These are phyloP conservation scores for Sophora flavescens DNA, from an alignment of 306 rosid species.

Conservation along the genomic window DNA sequence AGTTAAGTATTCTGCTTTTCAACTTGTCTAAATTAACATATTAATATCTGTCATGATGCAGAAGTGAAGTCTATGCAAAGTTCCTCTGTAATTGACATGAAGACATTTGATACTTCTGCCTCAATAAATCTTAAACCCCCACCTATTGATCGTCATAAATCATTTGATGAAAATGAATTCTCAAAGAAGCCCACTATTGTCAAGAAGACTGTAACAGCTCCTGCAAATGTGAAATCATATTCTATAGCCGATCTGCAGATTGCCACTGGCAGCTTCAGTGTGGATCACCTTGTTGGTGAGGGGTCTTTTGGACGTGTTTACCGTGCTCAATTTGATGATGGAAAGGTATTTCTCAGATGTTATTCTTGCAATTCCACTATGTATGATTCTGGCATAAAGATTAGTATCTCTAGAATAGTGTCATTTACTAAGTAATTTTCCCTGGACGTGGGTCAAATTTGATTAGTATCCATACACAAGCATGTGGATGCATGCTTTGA, in stretches of 20 bases:
- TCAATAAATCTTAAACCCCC: constrained; percentile 89
- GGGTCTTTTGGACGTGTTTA: constrained; percentile 96
- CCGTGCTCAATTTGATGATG: constrained; percentile 85
- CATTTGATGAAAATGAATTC: constrained; percentile 79
- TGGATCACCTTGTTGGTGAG: constrained; percentile 90
- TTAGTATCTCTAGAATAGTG: constrained; percentile 32
- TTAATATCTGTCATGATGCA: constrained; percentile 51
- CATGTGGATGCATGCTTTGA: not conserved
- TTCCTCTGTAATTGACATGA: constrained; percentile 58
- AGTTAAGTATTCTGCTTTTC: constrained; percentile 29
- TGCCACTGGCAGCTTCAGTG: constrained; percentile 91
- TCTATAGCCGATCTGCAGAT: constrained; percentile 93
- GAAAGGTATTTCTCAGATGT: constrained; percentile 65
- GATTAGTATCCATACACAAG: constrained; percentile 4
- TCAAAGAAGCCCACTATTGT: constrained; percentile 63
- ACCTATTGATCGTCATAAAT: constrained; percentile 85
- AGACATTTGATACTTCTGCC: constrained; percentile 68
- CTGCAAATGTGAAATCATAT: constrained; percentile 72
- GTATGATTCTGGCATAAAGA: constrained; percentile 26
- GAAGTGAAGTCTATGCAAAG: constrained; percentile 75
- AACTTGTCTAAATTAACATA: constrained; percentile 37
- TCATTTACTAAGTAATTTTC: constrained; percentile 12
- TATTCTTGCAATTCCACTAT: constrained; percentile 35
- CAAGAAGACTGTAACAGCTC: constrained; percentile 68
- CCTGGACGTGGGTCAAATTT: constrained; percentile 20